Conservation (phyloP, 345 rosid genomes). For the Salix brachista region DNA sequence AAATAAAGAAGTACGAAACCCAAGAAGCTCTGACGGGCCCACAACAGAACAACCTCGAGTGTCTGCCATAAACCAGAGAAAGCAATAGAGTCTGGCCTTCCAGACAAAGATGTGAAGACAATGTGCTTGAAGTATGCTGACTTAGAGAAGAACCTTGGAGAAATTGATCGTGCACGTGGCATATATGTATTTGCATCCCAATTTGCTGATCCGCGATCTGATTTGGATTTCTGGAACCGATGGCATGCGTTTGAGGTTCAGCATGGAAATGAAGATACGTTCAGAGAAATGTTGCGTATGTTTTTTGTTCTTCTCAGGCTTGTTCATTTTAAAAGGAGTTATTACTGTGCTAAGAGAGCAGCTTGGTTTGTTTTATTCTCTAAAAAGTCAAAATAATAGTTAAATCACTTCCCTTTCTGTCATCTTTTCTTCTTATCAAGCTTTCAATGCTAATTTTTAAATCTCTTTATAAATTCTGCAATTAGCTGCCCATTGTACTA, state of each 20-base stretch:
- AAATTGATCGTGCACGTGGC: slow-evolving; percentile 82
- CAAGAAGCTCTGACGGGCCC: too few species aligned
- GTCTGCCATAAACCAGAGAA: too few species aligned
- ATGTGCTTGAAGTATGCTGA: slow-evolving; percentile 92
- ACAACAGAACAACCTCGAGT: too few species aligned
- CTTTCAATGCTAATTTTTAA: neutral
- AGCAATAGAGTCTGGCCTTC: slow-evolving; percentile 93
- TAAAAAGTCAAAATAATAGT: too few species aligned
- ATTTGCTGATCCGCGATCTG: slow-evolving; percentile 89
- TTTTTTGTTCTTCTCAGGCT: neutral
- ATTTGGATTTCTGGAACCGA: slow-evolving; percentile 77
- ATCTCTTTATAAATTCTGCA: neutral
- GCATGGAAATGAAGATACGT: slow-evolving; percentile 96
- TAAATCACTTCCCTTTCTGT: neutral
- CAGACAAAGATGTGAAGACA: slow-evolving; percentile 86
- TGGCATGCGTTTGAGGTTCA: slow-evolving; percentile 96
- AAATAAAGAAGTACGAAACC: too few species aligned
- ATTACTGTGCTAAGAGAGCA: neutral
- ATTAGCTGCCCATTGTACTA: neutral
- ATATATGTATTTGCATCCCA: slow-evolving; percentile 82
- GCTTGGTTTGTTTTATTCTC: neutral
- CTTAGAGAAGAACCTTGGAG: slow-evolving; percentile 88
- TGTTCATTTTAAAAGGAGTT: neutral
- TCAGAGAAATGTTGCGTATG: slow-evolving; percentile 87
- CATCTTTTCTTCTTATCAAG: neutral